Conservation (phyloP, 2,329 filamentous ascomycete genomes). For the Harringtonia lauricola region DNA sequence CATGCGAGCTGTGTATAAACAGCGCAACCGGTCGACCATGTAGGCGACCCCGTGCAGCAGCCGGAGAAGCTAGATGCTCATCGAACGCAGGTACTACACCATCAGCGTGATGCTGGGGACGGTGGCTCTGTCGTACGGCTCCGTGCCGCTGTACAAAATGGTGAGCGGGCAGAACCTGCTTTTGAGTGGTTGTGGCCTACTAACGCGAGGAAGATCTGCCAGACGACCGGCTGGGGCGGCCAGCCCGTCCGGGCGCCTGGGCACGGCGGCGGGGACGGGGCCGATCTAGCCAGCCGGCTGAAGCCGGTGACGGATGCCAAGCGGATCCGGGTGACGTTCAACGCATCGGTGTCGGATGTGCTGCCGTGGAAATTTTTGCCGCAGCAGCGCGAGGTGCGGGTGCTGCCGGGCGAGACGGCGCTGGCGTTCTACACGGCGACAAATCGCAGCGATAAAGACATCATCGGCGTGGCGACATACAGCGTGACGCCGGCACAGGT, state of each 20-base stretch:
- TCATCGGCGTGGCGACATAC: slow-evolving; percentile 96
- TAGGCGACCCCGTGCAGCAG: slow-evolving; percentile 22
- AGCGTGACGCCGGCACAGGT: slow-evolving; percentile 93
- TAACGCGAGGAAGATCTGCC: too few relatives aligned
- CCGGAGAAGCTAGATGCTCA: background rate
- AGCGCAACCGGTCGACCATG: slow-evolving; percentile 58
- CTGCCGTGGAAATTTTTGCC: slow-evolving; percentile 96
- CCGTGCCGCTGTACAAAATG: slow-evolving; percentile 82
- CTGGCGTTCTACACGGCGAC: slow-evolving; percentile 96
- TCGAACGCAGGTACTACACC: slow-evolving; percentile 38
- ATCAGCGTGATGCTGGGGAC: slow-evolving; percentile 70
- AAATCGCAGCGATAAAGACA: slow-evolving; percentile 81
- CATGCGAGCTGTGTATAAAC: slow-evolving; percentile 50
- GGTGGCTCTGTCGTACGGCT: slow-evolving; percentile 70
- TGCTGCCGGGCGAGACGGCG: slow-evolving; percentile 91
- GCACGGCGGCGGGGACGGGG: slow-evolving; percentile 42
- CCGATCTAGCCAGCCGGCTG: slow-evolving; percentile 64
- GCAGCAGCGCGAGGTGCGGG: slow-evolving; percentile 91
- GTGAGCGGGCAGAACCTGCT: slow-evolving; percentile 28
- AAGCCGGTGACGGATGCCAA: slow-evolving; percentile 70
- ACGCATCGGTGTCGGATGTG: slow-evolving; percentile 86
- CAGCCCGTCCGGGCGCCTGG: slow-evolving; percentile 76
- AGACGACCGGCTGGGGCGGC: slow-evolving; percentile 83
- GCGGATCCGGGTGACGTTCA: slow-evolving; percentile 91
- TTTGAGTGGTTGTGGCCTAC: too few relatives aligned